Percentiles rank a stretch among this genome's conserved stretches.
phyloP scores from a whole-genome alignment of 306 rosid species.

The Cucumis cinereus region DNA sequence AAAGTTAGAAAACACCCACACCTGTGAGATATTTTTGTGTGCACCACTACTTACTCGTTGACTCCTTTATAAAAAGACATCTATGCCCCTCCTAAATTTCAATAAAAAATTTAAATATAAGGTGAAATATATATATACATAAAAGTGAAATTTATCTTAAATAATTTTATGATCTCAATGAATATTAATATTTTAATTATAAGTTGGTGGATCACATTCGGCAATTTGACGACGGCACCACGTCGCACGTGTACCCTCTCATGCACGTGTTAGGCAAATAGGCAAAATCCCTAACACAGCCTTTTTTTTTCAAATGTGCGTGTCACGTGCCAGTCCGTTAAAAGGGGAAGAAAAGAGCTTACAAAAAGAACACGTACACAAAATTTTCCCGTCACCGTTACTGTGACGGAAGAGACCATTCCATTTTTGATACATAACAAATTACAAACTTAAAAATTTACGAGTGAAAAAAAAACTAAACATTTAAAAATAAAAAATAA shows the following conservation, averaged over 20 bases:
- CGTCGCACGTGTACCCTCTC: background rate
- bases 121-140: no score
- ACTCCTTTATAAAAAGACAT: background rate
- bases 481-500: background rate
- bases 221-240: background rate
- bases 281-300: no score
- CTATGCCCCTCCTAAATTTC: background rate
- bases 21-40: no score
- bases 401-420: background rate
- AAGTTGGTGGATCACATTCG: background rate
- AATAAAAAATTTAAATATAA: no score
- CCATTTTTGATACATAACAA: conserved; percentile 1
- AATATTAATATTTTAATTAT: no score
- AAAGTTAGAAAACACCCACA: no score
- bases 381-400: background rate
- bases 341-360: background rate
- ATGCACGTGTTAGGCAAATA: background rate
- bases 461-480: background rate
- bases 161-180: background rate
- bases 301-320: background rate
- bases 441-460: background rate
- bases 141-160: no score
- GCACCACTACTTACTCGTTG: no score
- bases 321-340: conserved; percentile 3
- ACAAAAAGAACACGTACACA: background rate